Percentiles rank a stretch among this genome's conserved stretches.
phyloP scores from a whole-genome alignment of 2,329 filamentous ascomycete genomes.

The Trichoderma citrinoviride region DNA sequence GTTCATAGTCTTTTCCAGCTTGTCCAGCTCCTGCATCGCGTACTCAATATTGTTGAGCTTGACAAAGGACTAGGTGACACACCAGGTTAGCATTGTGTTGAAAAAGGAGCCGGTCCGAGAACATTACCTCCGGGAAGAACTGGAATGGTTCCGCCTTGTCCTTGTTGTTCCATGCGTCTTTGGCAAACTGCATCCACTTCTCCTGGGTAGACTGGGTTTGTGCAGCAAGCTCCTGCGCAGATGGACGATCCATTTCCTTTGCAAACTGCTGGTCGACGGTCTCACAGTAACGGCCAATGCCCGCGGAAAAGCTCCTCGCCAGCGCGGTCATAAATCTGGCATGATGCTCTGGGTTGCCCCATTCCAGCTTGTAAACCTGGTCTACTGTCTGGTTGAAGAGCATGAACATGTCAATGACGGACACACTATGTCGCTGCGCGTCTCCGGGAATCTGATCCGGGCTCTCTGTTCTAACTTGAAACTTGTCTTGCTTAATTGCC shows the following conservation, averaged over 20 bases:
- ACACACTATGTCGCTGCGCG: slow-evolving; percentile 86
- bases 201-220: slow-evolving; percentile 81
- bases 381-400: slow-evolving; percentile 91
- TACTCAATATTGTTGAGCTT: slow-evolving; percentile 98
- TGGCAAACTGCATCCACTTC: slow-evolving; percentile 88
- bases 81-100: background rate
- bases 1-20: slow-evolving; percentile 83
- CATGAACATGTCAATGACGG: slow-evolving; percentile 88
- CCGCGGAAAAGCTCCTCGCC: slow-evolving; percentile 77
- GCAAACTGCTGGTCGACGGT: slow-evolving; percentile 80
- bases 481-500: slow-evolving; percentile 86
- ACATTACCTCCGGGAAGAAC: slow-evolving; percentile 80
- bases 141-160: slow-evolving; percentile 96
- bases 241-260: slow-evolving; percentile 89
- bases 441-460: slow-evolving; percentile 65
- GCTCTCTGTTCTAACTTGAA: slow-evolving; percentile 68
- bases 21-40: slow-evolving; percentile 87
- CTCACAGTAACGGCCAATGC: slow-evolving; percentile 87
- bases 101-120: too few relatives aligned
- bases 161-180: slow-evolving; percentile 87
- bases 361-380: slow-evolving; percentile 80
- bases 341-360: slow-evolving; percentile 91
- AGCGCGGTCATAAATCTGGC: slow-evolving; percentile 96
- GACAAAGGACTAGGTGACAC: slow-evolving; percentile 70
- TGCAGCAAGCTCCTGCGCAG: slow-evolving; percentile 79